Evolutionary conservation across 768 basidiomycete species (phyloP), one percentile per base, ranked within the genome.

Genomic region (Trametes elegans): DNA sequence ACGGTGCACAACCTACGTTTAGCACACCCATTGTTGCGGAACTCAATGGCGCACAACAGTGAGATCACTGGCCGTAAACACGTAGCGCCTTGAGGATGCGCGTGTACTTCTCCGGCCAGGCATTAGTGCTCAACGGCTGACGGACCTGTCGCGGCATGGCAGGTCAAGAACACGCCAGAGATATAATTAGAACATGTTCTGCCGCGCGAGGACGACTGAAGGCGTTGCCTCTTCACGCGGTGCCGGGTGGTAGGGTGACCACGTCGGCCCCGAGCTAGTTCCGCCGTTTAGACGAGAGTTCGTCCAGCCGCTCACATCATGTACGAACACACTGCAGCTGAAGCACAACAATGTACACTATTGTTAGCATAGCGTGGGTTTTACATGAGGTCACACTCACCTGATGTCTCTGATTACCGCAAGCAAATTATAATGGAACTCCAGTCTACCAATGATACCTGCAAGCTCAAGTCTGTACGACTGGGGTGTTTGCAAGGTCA

Each of bases 251-350:
- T 51, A 41, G 19, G 24, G 16, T 42, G 49, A 51, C 29, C 49
- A 41, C 6, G 39, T 10, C 49, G 38, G 31, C 16, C 39, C 49
- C 49, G 49, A 51, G 29, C 49, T 51, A 51, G 39, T 14, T 51
- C 49, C 49, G 49, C 21, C 29, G 40, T 51, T 51, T 51, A 34
- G 13, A 41, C 49, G 49, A 41, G 19, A 34, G 49, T 32, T 51
- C 5, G 29, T 23, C 39, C 39, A 21, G 10, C 18, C 39, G 7
- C 13, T 11, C 29, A 9, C n/a, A n/a, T n/a, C n/a, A n/a, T n/a
- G n/a, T n/a, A n/a, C n/a, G n/a, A n/a, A n/a, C n/a, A n/a, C n/a
- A n/a, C n/a, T n/a, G n/a, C n/a, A n/a, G n/a, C n/a, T n/a, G n/a
- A n/a, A n/a, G n/a, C n/a, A n/a, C n/a, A n/a, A n/a, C n/a, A n/a